Evolutionary conservation across 805 yeast species (phyloP), one percentile per base, ranked within the genome.

Genomic region (Candida palmyrensis): DNA sequence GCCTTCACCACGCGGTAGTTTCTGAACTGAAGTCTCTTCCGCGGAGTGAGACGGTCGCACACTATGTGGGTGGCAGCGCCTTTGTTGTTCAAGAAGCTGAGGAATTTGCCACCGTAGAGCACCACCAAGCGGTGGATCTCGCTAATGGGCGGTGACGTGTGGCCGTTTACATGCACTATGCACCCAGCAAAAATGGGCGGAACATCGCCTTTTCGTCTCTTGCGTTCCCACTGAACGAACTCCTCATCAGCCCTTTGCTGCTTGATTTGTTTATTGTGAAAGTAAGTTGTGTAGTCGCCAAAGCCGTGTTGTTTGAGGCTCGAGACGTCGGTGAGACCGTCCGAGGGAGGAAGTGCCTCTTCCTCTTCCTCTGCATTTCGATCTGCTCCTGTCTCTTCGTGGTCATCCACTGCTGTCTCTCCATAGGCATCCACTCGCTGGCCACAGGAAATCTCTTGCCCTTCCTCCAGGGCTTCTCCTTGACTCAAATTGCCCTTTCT

Each of bases 131-230:
- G 71, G 47, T 84, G 90, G 19, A 92, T 59, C 39, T 76, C 81
- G 26, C 73, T 59, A 11, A 87, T 71, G n/a, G 89, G 76, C 0
- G 97, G 97, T 2, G 58, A 60, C 0, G 97, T 90, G 47, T 82
- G 77, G 1, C 98, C 98, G 48, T 88, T 89, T n/a, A 90, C 87
- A 53, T 82, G 79, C 4, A 90, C 68, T 1, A 65, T 56, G 51
- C 89, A 84, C 1, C 71, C 76, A 23, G 60, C 47, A 49, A 90
- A 88, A 1, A 89, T 62, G 55, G 56, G 1, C 6, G 36, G 25
- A 3, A 30, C 36, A 17, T 48, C 44, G 17, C 44, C 36, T n/a
- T 47, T 31, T 28, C 54, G 52, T 13, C 75, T 54, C 28, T 65
- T 50, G 17, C 45, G 42, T 20, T 75, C 72, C 75, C 81, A 77